phyloP scores from a whole-genome alignment of 1,139 yeast species.

The Spathaspora sp. region DNA sequence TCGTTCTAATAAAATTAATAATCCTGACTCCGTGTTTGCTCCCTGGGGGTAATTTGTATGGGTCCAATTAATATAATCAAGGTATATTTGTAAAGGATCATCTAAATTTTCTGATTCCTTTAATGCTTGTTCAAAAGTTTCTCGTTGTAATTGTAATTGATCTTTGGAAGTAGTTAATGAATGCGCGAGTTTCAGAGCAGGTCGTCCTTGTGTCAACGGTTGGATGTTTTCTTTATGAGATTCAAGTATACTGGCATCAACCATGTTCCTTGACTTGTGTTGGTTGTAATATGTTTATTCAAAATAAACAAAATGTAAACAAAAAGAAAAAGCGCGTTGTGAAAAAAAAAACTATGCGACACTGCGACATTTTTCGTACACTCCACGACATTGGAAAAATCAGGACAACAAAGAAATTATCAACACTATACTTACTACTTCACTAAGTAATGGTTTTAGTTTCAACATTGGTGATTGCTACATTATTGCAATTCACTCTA shows the following conservation, averaged over 20 bases:
- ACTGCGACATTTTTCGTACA: neutral
- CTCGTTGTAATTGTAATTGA: constrained; percentile 34
- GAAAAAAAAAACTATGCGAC: neutral
- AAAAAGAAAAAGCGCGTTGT: neutral
- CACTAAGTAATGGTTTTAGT: neutral
- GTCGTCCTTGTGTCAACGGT: constrained; percentile 68
- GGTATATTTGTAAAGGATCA: constrained; percentile 76
- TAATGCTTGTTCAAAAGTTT: constrained; percentile 44
- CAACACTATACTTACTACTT: neutral
- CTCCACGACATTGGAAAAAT: neutral
- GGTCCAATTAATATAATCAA: constrained; percentile 75
- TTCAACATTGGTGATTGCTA: neutral
- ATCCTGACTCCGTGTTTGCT: constrained; percentile 61
- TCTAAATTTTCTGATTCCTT: constrained; percentile 58
- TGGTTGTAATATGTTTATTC: neutral
- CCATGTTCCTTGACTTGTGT: neutral
- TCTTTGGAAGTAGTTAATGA: constrained; percentile 32
- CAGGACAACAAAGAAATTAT: neutral
- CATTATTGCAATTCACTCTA: neutral
- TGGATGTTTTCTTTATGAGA: constrained; percentile 78
- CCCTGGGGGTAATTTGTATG: constrained; percentile 70
- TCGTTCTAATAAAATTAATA: constrained; percentile 64
- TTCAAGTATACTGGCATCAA: constrained; percentile 56
- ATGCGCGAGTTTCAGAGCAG: constrained; percentile 58
- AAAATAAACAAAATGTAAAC: neutral